These are phyloP conservation scores for Aspergillus leporis DNA, from an alignment of 495 filamentous ascomycete genomes.

Conservation along the genomic window DNA sequence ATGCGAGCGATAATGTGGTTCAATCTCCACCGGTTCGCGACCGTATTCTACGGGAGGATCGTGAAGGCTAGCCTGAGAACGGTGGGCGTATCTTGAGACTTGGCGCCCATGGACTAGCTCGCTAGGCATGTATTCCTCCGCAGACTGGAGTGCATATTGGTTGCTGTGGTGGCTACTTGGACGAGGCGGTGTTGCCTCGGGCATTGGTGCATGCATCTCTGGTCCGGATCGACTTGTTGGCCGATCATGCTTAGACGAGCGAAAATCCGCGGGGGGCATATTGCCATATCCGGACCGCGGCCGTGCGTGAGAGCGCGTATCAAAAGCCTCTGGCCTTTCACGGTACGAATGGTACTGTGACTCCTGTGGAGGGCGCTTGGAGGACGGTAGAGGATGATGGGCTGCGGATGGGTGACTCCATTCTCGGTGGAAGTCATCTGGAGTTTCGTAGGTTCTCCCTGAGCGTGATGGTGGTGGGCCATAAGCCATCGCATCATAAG, in stretches of 20 bases:
- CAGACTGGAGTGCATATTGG: slow-evolving; percentile 13
- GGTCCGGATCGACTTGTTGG: slow-evolving; percentile 16
- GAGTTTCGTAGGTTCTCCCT: slow-evolving; percentile 30
- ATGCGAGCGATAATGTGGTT: slow-evolving; percentile 18
- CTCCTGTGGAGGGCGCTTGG: slow-evolving; percentile 29
- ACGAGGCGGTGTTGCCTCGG: slow-evolving; percentile 17
- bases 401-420: slow-evolving; percentile 28
- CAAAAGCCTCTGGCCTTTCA: slow-evolving; percentile 23
- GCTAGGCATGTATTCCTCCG: slow-evolving; percentile 15
- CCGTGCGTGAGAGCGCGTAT: slow-evolving; percentile 29
- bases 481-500: slow-evolving; percentile 27
- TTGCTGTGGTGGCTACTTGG: slow-evolving; percentile 17
- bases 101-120: slow-evolving; percentile 8
- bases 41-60: slow-evolving; percentile 20
- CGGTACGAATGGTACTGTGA: slow-evolving; percentile 18
- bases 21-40: slow-evolving; percentile 14
- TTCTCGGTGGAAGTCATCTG: slow-evolving; percentile 32
- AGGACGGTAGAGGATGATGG: slow-evolving; percentile 12
- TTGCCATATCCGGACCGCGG: slow-evolving; percentile 34
- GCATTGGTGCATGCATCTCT: slow-evolving; percentile 15
- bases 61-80: slow-evolving; percentile 13
- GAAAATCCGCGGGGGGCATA: slow-evolving; percentile 29
- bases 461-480: slow-evolving; percentile 21
- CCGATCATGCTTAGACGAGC: slow-evolving; percentile 25
- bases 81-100: slow-evolving; percentile 15